Evolutionary conservation across 2,329 filamentous ascomycete species (phyloP).

Genomic region (Mycosphaerella sp.): DNA sequence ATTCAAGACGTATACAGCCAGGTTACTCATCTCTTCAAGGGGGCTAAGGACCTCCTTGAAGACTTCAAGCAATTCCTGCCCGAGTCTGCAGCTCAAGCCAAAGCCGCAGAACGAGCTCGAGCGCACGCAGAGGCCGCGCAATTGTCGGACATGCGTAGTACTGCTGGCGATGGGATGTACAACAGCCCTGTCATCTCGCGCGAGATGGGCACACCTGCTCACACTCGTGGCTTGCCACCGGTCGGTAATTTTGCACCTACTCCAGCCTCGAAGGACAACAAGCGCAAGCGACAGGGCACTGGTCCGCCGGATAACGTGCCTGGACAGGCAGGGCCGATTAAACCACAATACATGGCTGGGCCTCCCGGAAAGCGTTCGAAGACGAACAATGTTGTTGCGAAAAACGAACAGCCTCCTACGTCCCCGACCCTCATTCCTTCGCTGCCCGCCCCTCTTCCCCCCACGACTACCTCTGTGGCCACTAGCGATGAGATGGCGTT

Average conservation of each 20-base stretch:
- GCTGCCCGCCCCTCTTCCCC: constrained; percentile 78
- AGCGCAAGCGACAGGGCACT: constrained; percentile 61
- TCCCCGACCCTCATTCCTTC: constrained; percentile 85
- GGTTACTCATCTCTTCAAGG: constrained; percentile 88
- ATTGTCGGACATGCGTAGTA: constrained; percentile 52
- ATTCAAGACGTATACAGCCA: constrained; percentile 98
- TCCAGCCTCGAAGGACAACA: constrained; percentile 70
- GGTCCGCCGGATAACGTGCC: constrained; percentile 34
- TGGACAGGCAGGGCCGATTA: constrained; percentile 26
- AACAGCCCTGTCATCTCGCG: constrained; percentile 32
- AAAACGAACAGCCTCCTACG: constrained; percentile 45
- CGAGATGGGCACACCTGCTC: constrained; percentile 35
- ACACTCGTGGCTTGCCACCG: constrained; percentile 60
- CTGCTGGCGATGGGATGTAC: constrained; percentile 40
- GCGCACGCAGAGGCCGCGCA: constrained; percentile 64
- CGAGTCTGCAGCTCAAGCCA: constrained; percentile 70
- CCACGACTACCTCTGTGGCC: constrained; percentile 64
- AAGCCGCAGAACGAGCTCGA: constrained; percentile 49
- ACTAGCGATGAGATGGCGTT: constrained; percentile 82
- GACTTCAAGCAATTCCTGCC: constrained; percentile 99
- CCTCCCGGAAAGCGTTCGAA: constrained; percentile 60
- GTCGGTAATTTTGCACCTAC: constrained; percentile 89
- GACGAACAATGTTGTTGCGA: constrained; percentile 50
- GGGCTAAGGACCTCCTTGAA: constrained; percentile 87
- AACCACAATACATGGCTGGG: constrained; percentile 19